phyloP scores from a whole-genome alignment of 441 rosid species.

The Kokia cookei region DNA sequence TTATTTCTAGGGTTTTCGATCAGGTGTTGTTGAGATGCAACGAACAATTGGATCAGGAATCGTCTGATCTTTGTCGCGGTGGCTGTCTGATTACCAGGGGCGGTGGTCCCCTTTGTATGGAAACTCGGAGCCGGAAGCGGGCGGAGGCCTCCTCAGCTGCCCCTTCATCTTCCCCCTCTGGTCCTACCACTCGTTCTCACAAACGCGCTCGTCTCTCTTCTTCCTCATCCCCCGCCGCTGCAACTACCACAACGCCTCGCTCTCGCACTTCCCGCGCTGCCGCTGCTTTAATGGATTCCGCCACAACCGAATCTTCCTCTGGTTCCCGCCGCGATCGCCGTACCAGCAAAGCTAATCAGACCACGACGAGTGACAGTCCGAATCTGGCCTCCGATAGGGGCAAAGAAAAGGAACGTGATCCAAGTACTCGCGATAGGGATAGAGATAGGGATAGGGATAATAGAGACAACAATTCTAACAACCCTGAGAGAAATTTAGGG shows the following conservation, averaged over 20 bases:
- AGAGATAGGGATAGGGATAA: constrained; percentile 44
- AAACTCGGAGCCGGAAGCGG: constrained; percentile 99
- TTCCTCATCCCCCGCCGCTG: constrained; percentile 21
- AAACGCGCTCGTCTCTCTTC: constrained; percentile 70
- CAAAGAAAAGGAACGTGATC: constrained; percentile 90
- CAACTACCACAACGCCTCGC: constrained; percentile 17
- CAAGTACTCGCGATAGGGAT: constrained; percentile 20
- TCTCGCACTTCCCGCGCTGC: constrained; percentile 24
- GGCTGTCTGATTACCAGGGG: constrained; percentile 31
- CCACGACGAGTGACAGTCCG: constrained; percentile 13
- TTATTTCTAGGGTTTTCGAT: not conserved
- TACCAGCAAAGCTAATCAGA: constrained; percentile 29
- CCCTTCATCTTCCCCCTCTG: constrained; percentile 62
- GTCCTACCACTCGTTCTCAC: constrained; percentile 71
- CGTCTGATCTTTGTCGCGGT: constrained; percentile 36
- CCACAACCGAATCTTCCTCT: constrained; percentile 62
- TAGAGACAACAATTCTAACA: constrained; percentile 21
- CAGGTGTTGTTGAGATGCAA: constrained; percentile 30
- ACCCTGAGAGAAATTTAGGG: constrained; percentile 37
- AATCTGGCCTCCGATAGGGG: constrained; percentile 62
- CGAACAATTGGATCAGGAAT: constrained; percentile 40
- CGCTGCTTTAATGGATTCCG: constrained; percentile 58
- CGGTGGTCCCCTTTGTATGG: constrained; percentile 85
- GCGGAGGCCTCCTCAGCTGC: constrained; percentile 99
- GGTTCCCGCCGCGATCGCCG: constrained; percentile 70